Conservation (phyloP, 495 filamentous ascomycete genomes). For the Cercophora scortea region DNA sequence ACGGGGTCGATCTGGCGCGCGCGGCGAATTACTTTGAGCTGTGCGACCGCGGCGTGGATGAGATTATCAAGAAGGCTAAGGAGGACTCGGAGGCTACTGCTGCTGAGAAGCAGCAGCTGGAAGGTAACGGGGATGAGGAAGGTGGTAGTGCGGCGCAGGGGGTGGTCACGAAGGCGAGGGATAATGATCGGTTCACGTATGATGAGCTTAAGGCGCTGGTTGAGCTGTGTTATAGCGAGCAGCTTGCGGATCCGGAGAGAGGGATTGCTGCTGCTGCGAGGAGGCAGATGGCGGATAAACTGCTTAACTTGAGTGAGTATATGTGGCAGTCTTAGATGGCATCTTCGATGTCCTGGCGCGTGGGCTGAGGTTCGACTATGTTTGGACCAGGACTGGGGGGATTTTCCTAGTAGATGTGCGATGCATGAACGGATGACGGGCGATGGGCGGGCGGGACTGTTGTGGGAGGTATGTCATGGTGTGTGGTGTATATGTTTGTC, state of each 20-base stretch:
- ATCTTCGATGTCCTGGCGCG: too few species aligned
- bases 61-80: slow-evolving; percentile 55
- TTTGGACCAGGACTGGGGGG: too few species aligned
- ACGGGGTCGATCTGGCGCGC: slow-evolving; percentile 58
- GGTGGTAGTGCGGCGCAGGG: slow-evolving; percentile 4
- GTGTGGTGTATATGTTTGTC: too few species aligned
- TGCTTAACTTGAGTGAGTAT: slow-evolving; percentile 68
- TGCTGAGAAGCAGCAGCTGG: background rate
- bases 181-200: slow-evolving; percentile 54
- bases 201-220: slow-evolving; percentile 80
- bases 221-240: slow-evolving; percentile 81
- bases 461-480: too few species aligned
- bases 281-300: slow-evolving; percentile 65
- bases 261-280: slow-evolving; percentile 66
- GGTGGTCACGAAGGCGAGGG: background rate
- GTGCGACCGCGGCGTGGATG: slow-evolving; percentile 70
- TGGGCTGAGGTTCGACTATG: too few species aligned
- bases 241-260: slow-evolving; percentile 59
- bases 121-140: slow-evolving; percentile 19
- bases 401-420: too few species aligned
- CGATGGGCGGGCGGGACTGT: too few species aligned
- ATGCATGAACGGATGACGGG: too few species aligned
- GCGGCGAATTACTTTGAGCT: slow-evolving; percentile 73
- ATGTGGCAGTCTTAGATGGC: slow-evolving; percentile 54
- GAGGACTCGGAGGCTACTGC: slow-evolving; percentile 29